Conservation (phyloP, 164 flowering plant species). For the Magnolia officinalis region DNA sequence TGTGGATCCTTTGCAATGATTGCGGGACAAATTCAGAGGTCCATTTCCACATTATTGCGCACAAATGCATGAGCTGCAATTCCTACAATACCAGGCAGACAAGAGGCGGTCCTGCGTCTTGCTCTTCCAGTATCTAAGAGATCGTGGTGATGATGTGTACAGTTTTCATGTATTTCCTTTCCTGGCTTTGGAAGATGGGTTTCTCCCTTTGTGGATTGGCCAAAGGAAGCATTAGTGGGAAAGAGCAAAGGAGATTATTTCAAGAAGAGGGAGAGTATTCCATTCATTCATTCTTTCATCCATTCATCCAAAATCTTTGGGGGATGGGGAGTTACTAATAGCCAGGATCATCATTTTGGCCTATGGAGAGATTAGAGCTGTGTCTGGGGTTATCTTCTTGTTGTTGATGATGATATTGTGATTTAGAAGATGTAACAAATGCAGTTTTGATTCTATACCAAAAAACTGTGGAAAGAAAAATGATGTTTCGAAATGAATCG, state of each 20-base stretch:
- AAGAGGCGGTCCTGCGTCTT: constrained; percentile 39
- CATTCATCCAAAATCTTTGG: neutral
- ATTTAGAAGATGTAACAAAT: no score
- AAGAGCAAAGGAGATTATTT: neutral
- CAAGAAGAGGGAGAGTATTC: neutral
- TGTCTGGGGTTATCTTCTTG: no score
- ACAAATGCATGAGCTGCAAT: constrained; percentile 65
- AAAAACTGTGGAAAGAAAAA: no score
- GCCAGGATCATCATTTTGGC: neutral
- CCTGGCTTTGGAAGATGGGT: neutral
- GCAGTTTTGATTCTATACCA: no score
- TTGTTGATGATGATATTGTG: no score
- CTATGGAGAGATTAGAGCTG: no score
- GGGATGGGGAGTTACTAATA: neutral
- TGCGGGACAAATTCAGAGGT: constrained; percentile 67
- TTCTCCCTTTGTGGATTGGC: neutral
- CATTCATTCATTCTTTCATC: neutral
- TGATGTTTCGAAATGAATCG: no score
- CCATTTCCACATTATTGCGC: constrained; percentile 65
- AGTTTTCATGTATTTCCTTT: neutral
- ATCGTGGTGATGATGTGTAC: neutral
- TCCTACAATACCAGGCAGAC: constrained; percentile 86
- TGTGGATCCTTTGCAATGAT: constrained; percentile 90
- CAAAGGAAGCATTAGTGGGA: neutral
- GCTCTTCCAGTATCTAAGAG: constrained; percentile 34